phyloP scores from a whole-genome alignment of 257 asterid genomes.

The Gentiana dahurica region DNA sequence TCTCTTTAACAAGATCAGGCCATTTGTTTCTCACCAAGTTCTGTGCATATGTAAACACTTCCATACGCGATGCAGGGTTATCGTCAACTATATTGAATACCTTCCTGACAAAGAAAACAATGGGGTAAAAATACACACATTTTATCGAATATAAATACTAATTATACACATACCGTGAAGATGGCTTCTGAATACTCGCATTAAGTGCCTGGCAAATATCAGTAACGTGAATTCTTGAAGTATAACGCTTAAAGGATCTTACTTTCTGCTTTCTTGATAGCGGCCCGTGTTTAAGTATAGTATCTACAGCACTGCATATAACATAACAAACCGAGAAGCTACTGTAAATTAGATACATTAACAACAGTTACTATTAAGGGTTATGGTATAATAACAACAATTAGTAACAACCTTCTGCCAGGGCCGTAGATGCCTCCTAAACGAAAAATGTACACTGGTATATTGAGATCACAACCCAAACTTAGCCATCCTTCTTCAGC shows the following conservation, averaged over 20 bases:
- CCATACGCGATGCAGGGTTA: slow-evolving; percentile 70
- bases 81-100: slow-evolving; percentile 76
- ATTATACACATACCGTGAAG: slow-evolving; percentile 31
- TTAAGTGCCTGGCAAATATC: slow-evolving; percentile 79
- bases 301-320: slow-evolving; percentile 69
- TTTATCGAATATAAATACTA: too few species aligned
- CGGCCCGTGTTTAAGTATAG: slow-evolving; percentile 54
- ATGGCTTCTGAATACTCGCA: slow-evolving; percentile 58
- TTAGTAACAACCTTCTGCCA: slow-evolving; percentile 61
- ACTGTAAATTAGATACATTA: neutral
- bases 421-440: slow-evolving; percentile 97
- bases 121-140: neutral
- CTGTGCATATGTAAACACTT: slow-evolving; percentile 60
- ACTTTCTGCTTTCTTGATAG: slow-evolving; percentile 45
- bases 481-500: slow-evolving; percentile 80
- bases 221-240: slow-evolving; percentile 79
- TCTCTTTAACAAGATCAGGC: slow-evolving; percentile 22
- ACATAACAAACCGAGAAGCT: neutral
- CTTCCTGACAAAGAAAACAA: slow-evolving; percentile 28
- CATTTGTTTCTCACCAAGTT: slow-evolving; percentile 51
- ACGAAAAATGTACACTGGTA: slow-evolving; percentile 64
- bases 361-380: neutral
- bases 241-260: slow-evolving; percentile 47
- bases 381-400: neutral
- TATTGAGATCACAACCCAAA: slow-evolving; percentile 41